Conservation (phyloP, 2,329 filamentous ascomycete species). For the Lachnellula arida region DNA sequence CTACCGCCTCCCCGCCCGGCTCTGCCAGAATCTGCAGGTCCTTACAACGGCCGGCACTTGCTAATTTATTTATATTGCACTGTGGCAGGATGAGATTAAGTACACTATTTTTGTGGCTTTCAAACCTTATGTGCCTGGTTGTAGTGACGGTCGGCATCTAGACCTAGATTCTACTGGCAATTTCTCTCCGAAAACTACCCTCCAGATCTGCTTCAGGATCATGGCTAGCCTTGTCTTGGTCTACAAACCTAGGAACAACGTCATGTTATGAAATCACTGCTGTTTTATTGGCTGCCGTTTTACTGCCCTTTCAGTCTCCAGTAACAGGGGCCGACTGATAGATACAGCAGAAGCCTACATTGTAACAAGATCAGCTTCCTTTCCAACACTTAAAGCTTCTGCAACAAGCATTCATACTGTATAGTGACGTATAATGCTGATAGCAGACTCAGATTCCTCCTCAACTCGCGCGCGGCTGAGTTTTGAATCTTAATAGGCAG, state of each 20-base stretch:
- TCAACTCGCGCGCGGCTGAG: not conserved
- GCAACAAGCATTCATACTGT: no score
- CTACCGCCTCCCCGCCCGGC: not conserved
- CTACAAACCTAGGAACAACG: conserved; percentile 16
- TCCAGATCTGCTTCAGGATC: conserved; percentile 8
- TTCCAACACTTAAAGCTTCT: not conserved
- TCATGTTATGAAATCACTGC: conserved; percentile 4
- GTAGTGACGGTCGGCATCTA: conserved; percentile 3
- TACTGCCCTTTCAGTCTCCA: not conserved
- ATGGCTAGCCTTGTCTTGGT: not conserved
- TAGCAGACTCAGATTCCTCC: not conserved
- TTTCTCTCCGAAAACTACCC: conserved; percentile 13
- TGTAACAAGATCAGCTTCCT: not conserved
- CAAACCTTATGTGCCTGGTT: conserved; percentile 10
- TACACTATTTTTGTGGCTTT: conserved; percentile 10
- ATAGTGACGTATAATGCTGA: no score
- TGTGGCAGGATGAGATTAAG: conserved; percentile 15
- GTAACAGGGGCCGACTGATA: not conserved
- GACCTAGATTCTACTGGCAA: conserved; percentile 3
- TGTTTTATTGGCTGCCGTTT: not conserved
- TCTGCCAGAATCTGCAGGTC: conserved; percentile 2
- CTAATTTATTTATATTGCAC: conserved; percentile 13
- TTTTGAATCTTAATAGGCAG: not conserved
- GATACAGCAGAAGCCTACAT: not conserved
- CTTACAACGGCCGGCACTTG: conserved; percentile 12